Conservation (phyloP, 179 eudicot species). For the Gypsophila paniculata region DNA sequence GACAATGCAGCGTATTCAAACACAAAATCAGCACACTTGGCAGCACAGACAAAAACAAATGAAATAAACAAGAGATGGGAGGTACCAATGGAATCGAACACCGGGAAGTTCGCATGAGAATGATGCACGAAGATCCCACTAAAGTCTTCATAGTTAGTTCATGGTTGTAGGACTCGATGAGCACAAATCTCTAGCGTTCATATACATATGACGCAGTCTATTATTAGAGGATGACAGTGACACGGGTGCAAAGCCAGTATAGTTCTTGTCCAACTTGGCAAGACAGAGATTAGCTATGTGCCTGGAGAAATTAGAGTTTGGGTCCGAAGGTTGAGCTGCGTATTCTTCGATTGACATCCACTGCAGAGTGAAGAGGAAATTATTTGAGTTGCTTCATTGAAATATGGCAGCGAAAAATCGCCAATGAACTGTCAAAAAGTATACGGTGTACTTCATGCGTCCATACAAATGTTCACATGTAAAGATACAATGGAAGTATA, state of each 20-base stretch:
- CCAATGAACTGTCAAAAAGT: not conserved
- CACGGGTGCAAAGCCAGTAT: conserved; percentile 37
- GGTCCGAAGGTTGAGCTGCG: conserved; percentile 40
- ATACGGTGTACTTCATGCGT: not conserved
- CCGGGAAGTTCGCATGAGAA: not conserved
- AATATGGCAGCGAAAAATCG: not conserved
- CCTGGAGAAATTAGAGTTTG: conserved; percentile 30
- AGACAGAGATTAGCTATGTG: conserved; percentile 31
- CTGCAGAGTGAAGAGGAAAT: conserved; percentile 24
- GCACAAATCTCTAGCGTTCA: conserved; percentile 34
- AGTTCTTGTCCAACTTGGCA: conserved; percentile 39
- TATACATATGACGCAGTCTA: conserved; percentile 29
- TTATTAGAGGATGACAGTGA: conserved; percentile 19
- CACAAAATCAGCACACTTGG: too few species aligned
- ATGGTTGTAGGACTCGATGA: conserved; percentile 16
- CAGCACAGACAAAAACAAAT: not conserved
- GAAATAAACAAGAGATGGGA: not conserved
- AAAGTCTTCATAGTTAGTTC: conserved; percentile 26
- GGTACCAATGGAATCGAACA: conserved; percentile 1
- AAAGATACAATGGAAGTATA: not conserved
- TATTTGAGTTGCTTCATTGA: not conserved
- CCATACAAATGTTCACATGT: not conserved
- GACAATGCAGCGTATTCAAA: too few species aligned
- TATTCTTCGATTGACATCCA: conserved; percentile 53
- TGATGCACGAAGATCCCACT: not conserved